Percentiles rank a stretch among this genome's conserved stretches.
phyloP scores from a whole-genome alignment of 805 yeast genomes.

The Suhomyces vadensis region DNA sequence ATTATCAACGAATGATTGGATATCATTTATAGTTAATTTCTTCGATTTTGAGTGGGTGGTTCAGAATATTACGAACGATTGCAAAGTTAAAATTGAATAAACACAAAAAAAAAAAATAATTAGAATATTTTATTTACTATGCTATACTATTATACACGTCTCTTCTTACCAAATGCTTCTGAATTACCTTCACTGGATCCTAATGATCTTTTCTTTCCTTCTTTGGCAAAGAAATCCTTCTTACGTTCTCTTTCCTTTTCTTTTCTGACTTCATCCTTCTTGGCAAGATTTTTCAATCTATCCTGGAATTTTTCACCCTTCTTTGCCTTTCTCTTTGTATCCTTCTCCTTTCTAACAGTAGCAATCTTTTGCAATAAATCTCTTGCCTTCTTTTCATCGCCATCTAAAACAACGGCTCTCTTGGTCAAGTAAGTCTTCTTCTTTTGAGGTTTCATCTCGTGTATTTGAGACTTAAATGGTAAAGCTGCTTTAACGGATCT shows the following conservation, averaged over 20 bases:
- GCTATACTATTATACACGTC: slow-evolving; percentile 22
- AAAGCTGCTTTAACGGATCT: slow-evolving; percentile 69
- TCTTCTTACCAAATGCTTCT: slow-evolving; percentile 36
- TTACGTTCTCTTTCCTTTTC: slow-evolving; percentile 83
- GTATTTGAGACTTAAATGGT: slow-evolving; percentile 92
- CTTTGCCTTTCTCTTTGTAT: slow-evolving; percentile 68
- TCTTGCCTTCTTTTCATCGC: slow-evolving; percentile 92
- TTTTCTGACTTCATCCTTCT: slow-evolving; percentile 63
- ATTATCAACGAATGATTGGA: slow-evolving; percentile 29
- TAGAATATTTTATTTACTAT: background rate
- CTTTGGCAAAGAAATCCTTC: slow-evolving; percentile 78
- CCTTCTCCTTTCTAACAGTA: slow-evolving; percentile 84
- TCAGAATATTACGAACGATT: background rate
- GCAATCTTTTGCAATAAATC: slow-evolving; percentile 83
- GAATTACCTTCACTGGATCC: slow-evolving; percentile 33
- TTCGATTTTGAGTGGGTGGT: background rate
- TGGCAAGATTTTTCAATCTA: slow-evolving; percentile 72
- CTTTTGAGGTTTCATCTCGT: slow-evolving; percentile 83
- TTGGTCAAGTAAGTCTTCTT: slow-evolving; percentile 77
- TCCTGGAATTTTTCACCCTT: slow-evolving; percentile 76
- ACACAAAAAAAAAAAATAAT: background rate
- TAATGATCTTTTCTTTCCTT: slow-evolving; percentile 62
- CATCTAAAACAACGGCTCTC: slow-evolving; percentile 91
- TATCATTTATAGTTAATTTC: slow-evolving; percentile 24
- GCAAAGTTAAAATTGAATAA: background rate